Evolutionary conservation across 2,329 filamentous ascomycete species (phyloP).

Genomic region (Metarhizium brunneum): DNA sequence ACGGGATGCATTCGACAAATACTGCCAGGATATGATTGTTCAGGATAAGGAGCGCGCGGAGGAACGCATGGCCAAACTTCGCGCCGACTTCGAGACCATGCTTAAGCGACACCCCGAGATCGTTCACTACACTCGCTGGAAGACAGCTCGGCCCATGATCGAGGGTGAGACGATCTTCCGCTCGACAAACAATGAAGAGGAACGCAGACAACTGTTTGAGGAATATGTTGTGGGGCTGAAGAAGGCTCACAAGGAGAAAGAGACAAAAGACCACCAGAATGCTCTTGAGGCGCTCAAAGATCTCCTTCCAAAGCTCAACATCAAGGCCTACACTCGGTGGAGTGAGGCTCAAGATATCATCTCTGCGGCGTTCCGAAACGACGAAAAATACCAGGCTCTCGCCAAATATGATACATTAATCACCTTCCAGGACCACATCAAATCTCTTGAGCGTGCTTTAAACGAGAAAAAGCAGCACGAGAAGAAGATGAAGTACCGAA

Average conservation of each 20-base stretch:
- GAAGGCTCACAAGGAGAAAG: constrained; percentile 68
- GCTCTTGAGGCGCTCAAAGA: constrained; percentile 77
- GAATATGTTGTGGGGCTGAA: constrained; percentile 85
- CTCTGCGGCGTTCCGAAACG: constrained; percentile 66
- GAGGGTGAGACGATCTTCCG: constrained; percentile 94
- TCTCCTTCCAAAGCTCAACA: constrained; percentile 67
- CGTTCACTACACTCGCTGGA: constrained; percentile 94
- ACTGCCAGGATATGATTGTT: constrained; percentile 76
- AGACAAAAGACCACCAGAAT: constrained; percentile 61
- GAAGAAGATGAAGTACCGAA: constrained; percentile 69
- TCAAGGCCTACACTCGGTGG: constrained; percentile 94
- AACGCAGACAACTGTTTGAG: constrained; percentile 83
- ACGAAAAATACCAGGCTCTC: constrained; percentile 77
- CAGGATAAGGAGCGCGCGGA: constrained; percentile 94
- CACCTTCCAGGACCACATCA: constrained; percentile 92
- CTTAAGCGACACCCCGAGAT: constrained; percentile 94
- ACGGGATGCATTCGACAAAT: constrained; percentile 89
- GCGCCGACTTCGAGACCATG: constrained; percentile 92
- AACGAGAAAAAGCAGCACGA: constrained; percentile 86
- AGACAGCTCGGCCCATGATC: constrained; percentile 86
- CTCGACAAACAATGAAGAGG: constrained; percentile 77
- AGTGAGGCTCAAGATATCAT: constrained; percentile 78
- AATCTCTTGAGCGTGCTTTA: constrained; percentile 78
- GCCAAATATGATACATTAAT: constrained; percentile 84
- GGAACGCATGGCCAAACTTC: constrained; percentile 84